These are phyloP conservation scores for Globisporangium cylindrosporum DNA, from an alignment of 352 stramenopile species.

Conservation along the genomic window DNA sequence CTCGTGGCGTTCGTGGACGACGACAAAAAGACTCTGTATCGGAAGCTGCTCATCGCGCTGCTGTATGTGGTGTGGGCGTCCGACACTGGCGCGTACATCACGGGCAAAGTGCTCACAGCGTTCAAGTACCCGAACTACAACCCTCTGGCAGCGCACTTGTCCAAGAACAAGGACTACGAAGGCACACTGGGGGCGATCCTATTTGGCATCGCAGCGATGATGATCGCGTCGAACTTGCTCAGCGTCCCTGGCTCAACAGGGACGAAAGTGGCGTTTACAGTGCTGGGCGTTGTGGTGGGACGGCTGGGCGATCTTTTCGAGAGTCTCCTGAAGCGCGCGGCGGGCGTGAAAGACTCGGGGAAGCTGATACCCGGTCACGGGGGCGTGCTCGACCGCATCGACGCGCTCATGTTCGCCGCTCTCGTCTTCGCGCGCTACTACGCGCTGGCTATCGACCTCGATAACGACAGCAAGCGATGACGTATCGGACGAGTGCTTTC, in stretches of 20 bases:
- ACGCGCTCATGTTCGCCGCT: slow-evolving; percentile 92
- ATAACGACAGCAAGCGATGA: slow-evolving; percentile 22
- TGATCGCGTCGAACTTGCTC: slow-evolving; percentile 74
- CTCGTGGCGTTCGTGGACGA: slow-evolving; percentile 69
- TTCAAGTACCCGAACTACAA: slow-evolving; percentile 86
- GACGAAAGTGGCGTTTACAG: slow-evolving; percentile 76
- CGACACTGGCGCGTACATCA: slow-evolving; percentile 94
- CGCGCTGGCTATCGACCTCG: slow-evolving; percentile 28
- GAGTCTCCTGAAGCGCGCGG: slow-evolving; percentile 94
- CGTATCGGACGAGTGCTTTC: not conserved
- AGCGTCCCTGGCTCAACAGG: slow-evolving; percentile 72
- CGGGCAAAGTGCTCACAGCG: slow-evolving; percentile 85
- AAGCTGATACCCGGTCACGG: slow-evolving; percentile 95
- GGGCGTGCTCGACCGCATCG: slow-evolving; percentile 94
- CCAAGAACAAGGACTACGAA: slow-evolving; percentile 96
- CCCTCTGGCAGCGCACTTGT: slow-evolving; percentile 83
- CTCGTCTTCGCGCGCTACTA: slow-evolving; percentile 71
- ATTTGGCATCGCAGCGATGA: slow-evolving; percentile 84
- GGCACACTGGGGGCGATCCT: slow-evolving; percentile 88
- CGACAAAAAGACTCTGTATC: slow-evolving; percentile 38
- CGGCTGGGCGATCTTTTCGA: slow-evolving; percentile 95
- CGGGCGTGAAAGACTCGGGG: slow-evolving; percentile 94
- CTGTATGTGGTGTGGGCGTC: slow-evolving; percentile 75
- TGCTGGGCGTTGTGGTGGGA: slow-evolving; percentile 91
- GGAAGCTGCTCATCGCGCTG: slow-evolving; percentile 64